Evolutionary conservation across 495 filamentous ascomycete genomes (phyloP), one percentile per base, ranked within the genome.

Genomic region (Penicillium paradoxum): DNA sequence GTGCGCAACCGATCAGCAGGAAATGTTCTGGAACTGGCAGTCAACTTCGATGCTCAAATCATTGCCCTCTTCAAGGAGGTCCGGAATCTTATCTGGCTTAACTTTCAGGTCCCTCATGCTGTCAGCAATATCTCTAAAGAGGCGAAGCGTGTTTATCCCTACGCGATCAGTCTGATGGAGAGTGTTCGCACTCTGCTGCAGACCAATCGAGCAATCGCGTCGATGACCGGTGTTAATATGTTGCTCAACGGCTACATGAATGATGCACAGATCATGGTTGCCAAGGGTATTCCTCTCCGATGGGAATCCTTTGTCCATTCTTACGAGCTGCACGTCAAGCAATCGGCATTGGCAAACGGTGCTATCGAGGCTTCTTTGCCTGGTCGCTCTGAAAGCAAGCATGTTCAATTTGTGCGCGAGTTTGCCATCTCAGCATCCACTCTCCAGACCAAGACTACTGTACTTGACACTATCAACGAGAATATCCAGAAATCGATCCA

Each of bases 1-100:
- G 83, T 78, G 45, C 86, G 85, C 59, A 92, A 95, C 57, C 83
- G 93, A 41, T 85, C 91, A 4, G 85, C 88, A 4, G 91, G 90
- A 52, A 93, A 96, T 64, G 79, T 79, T 8, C 67, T 96, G 32
- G 91, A 97, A 67, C 79, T 99, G 14, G 81, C 79, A 4, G 90
- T 99, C 63, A 99, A 97, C 68, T 99, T 99, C 54, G 91, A 99
- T 69, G 83, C 88, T 8, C 92, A 97, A 63, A 87, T 97, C 53
- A 99, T 97, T 67, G 89, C 90, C 0, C 72, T 99, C 27, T 99
- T 97, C 78, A 99, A 99, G 64, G 93, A 99, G 72, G 95, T 96
- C n/a, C 83, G 93, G 22, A 97, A 97, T 60, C 78, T 99, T 25
- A 80, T 90, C 22, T 97, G 92, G 91, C 82, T 93, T 40, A 90